Base-by-base conservation (phyloP, 306 rosid genomes). In the Cucurbita maxima region DNA sequence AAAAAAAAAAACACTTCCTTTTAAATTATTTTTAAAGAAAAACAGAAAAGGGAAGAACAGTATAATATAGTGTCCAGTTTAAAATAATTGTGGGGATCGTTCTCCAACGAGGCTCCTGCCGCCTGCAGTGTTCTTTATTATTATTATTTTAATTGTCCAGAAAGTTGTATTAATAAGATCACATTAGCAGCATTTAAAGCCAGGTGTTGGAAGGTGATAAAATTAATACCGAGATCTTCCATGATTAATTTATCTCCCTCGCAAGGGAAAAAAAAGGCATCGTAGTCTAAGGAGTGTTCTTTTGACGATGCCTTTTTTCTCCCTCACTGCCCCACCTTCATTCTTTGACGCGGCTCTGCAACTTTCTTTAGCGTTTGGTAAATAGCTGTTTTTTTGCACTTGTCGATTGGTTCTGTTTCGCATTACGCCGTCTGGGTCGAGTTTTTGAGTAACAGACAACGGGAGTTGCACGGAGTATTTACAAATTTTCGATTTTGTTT, bases 261-360 rank as follows among this genome's bases (percentile, higher is more conserved):
- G 6, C 1, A 10, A 19, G 25, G 25, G 34, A 30, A 30, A 43
- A 12, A 25, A 45, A 47, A 4, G 73, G 19, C 38, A 67, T 47
- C 43, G 41, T 10, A 47, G n/a, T 68, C 20, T 2, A 47, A 63
- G 71, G 48, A 6, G 13, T 1, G 16, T 48, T 62, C 30, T 38
- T 61, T 38, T 30, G 34, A 30, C 34, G 34, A 30, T 30, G 34
- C 34, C 7, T 64, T 64, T 41, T 41, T 13, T 36, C n/a, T 64
- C 54, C 48, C 15, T 3, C n/a, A 37, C 16, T 36, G 45, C 67
- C 72, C 54, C 44, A 11, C 72, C 50, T 66, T 11, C 38, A 0
- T 44, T 40, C 37, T 43, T 66, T 66, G 54, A 66, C 72, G 72
- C 72, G 72, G 10, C 72, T 44, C 72, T 44, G 50, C 72, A 36